A percentile compares a stretch with the other conserved stretches of the same genome.
Evolutionary conservation across 2,329 filamentous ascomycete genomes (phyloP).

Genomic region (Blastomyces parvus): DNA sequence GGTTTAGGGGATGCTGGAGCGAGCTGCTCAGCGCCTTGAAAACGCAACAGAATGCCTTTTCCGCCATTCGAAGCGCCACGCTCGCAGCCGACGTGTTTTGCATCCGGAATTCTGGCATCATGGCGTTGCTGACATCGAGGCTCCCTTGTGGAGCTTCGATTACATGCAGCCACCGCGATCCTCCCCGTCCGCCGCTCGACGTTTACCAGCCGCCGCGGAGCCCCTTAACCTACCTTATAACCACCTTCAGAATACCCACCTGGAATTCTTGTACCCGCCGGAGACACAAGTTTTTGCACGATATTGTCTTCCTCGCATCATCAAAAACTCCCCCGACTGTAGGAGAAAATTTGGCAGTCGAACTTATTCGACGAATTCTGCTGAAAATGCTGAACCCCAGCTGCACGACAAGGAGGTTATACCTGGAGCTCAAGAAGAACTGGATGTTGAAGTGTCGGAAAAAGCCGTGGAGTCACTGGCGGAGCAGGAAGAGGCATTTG

Average conservation of each 20-base stretch:
- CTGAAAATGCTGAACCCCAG: not conserved
- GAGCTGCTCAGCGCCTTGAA: conserved; percentile 42
- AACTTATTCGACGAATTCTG: conserved; percentile 11
- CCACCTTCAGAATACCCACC: conserved; percentile 10
- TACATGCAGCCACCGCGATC: conserved; percentile 20
- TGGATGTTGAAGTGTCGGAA: not conserved
- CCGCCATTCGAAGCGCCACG: conserved; percentile 31
- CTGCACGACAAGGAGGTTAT: not conserved
- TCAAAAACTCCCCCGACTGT: conserved; percentile 10
- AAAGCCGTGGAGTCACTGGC: not conserved
- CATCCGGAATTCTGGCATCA: conserved; percentile 31
- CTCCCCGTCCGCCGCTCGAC: not conserved
- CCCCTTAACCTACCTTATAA: not conserved
- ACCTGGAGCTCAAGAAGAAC: not conserved
- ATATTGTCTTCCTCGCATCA: conserved; percentile 7
- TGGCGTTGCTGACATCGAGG: conserved; percentile 23
- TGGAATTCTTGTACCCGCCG: conserved; percentile 36
- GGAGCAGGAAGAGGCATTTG: not conserved
- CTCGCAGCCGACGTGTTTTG: conserved; percentile 30
- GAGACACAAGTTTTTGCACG: conserved; percentile 18
- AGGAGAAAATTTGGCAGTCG: conserved; percentile 16
- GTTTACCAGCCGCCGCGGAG: not conserved
- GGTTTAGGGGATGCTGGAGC: conserved; percentile 42
- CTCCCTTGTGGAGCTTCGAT: conserved; percentile 27
- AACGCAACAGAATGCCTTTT: conserved; percentile 40